Evolutionary conservation across 768 basidiomycete genomes (phyloP).

Genomic region (Trametes cingulata): DNA sequence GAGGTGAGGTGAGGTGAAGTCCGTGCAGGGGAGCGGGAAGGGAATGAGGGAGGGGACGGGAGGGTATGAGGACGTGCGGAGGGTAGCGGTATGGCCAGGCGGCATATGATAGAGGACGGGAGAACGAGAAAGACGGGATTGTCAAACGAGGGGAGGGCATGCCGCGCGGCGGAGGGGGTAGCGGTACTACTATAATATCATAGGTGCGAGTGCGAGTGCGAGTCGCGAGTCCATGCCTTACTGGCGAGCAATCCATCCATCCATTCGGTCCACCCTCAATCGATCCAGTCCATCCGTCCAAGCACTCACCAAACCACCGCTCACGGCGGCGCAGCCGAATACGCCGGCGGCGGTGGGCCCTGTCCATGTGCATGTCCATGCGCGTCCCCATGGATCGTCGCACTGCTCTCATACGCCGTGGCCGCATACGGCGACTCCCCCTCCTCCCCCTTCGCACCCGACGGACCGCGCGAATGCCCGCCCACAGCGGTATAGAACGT

Average conservation of each 20-base stretch:
- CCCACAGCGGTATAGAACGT: slow-evolving; percentile 20
- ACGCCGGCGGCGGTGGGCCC: slow-evolving; percentile 6
- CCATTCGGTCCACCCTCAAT: background rate
- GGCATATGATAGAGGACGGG: too few species aligned
- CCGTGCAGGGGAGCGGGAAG: too few species aligned
- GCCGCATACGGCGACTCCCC: slow-evolving; percentile 5
- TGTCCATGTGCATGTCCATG: background rate
- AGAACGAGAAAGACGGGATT: background rate
- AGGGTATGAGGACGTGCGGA: too few species aligned
- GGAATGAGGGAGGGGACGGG: too few species aligned
- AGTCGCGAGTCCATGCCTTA: background rate
- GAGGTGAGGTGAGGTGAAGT: too few species aligned
- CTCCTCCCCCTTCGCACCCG: background rate
- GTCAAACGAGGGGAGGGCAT: too few species aligned
- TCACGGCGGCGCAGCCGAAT: slow-evolving; percentile 1
- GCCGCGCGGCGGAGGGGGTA: too few species aligned
- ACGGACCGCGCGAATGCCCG: slow-evolving; percentile 3
- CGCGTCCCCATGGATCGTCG: background rate
- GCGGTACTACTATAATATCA: too few species aligned
- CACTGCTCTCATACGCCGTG: slow-evolving; percentile 3
- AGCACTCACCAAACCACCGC: background rate
- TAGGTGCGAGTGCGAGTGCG: too few species aligned
- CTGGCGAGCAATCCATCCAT: background rate
- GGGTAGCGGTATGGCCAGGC: background rate
- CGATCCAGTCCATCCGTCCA: background rate